Percentiles rank a stretch among this genome's conserved stretches.
These are phyloP conservation scores for Picochlorum sp. DNA, from an alignment of 139 green algal species.

Conservation along the genomic window DNA sequence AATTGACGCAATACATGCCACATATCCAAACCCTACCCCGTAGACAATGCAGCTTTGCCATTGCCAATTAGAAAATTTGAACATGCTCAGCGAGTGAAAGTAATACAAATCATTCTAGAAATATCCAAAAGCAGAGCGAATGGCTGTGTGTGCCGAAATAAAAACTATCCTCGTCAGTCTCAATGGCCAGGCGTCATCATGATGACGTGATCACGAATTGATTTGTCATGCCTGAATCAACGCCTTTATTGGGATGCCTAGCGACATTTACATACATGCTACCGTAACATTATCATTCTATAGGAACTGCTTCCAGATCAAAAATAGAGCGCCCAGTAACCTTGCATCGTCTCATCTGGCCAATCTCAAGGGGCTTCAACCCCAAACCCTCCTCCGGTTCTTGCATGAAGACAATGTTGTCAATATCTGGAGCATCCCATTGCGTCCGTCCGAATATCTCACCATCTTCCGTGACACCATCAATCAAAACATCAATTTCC, in stretches of 20 bases:
- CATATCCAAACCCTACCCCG: conserved; percentile 25
- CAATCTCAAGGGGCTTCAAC: conserved; percentile 32
- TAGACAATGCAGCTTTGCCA: conserved; percentile 7
- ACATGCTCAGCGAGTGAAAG: background rate
- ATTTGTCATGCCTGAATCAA: too few species aligned
- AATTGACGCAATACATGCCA: conserved; percentile 19
- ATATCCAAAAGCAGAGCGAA: too few species aligned
- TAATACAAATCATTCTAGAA: too few species aligned
- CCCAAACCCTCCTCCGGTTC: conserved; percentile 22
- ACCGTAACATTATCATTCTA: conserved; percentile 22
- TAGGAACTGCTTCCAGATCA: conserved; percentile 65
- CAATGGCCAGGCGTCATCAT: too few species aligned
- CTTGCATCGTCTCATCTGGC: conserved; percentile 57
- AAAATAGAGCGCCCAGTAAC: conserved; percentile 56
- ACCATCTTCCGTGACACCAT: conserved; percentile 62
- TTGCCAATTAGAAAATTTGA: background rate
- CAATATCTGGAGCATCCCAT: conserved; percentile 59
- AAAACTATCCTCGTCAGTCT: too few species aligned
- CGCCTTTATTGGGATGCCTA: too few species aligned
- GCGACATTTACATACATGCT: background rate
- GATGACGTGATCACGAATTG: too few species aligned
- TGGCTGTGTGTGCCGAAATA: too few species aligned
- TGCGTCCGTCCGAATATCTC: conserved; percentile 61
- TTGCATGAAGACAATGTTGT: conserved; percentile 68
- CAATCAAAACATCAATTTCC: conserved; percentile 64